phyloP scores from a whole-genome alignment of 2,329 filamentous ascomycete genomes.

The Aspergillus hiratsukae region DNA sequence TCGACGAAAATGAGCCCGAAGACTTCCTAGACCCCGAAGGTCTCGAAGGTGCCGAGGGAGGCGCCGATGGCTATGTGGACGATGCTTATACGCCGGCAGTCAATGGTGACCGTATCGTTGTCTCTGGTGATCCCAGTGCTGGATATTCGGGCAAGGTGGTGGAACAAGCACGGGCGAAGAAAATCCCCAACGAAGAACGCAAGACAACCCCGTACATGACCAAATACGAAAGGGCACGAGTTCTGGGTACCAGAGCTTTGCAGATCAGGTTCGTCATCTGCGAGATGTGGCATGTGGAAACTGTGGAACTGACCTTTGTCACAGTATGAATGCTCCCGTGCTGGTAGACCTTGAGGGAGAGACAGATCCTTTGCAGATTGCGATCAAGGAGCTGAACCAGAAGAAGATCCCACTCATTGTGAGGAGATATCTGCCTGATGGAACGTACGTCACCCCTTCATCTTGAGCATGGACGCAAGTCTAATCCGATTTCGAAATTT shows the following conservation, averaged over 20 bases:
- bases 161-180: conserved; percentile 66
- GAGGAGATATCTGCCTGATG: conserved; percentile 91
- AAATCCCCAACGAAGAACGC: conserved; percentile 81
- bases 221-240: conserved; percentile 93
- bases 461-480: neutral
- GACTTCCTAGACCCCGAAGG: conserved; percentile 56
- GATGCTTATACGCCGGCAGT: conserved; percentile 32
- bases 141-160: conserved; percentile 50
- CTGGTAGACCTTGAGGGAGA: conserved; percentile 95
- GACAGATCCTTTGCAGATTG: conserved; percentile 95
- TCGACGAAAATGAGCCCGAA: conserved; percentile 63
- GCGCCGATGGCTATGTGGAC: conserved; percentile 53
- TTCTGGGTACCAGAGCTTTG: conserved; percentile 85
- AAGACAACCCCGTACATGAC: conserved; percentile 98
- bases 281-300: neutral
- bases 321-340: conserved; percentile 93
- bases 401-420: conserved; percentile 98
- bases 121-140: conserved; percentile 51
- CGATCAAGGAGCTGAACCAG: conserved; percentile 92
- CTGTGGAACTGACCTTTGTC: neutral
- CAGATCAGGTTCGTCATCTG: conserved; percentile 74
- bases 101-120: conserved; percentile 39
- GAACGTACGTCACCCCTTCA: conserved; percentile 61
- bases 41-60: conserved; percentile 49
- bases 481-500: conserved; percentile 8